These are phyloP conservation scores for Psilocybe mexicana DNA, from an alignment of 1,284 basidiomycete genomes.

Conservation along the genomic window DNA sequence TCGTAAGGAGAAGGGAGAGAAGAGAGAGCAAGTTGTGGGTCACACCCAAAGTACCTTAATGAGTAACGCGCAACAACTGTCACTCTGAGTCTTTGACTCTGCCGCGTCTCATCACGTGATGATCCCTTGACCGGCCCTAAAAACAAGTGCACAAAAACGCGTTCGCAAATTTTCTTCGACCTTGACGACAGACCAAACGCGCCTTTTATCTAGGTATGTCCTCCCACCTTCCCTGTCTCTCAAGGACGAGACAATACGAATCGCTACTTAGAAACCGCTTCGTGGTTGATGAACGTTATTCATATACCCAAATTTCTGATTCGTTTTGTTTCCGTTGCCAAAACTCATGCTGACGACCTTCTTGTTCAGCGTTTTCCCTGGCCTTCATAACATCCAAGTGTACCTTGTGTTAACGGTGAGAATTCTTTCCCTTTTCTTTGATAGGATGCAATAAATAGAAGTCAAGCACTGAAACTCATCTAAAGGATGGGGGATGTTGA, in stretches of 20 bases:
- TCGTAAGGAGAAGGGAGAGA: slow-evolving; percentile 20
- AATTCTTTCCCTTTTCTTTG: slow-evolving; percentile 22
- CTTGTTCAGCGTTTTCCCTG: slow-evolving; percentile 7
- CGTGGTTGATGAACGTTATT: slow-evolving; percentile 61
- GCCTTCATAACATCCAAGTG: slow-evolving; percentile 2
- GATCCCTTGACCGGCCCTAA: slow-evolving; percentile 40
- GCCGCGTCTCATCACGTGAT: slow-evolving; percentile 14
- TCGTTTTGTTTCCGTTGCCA: slow-evolving; percentile 22
- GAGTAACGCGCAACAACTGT: slow-evolving; percentile 1
- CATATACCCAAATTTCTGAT: slow-evolving; percentile 91
- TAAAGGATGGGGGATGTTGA: slow-evolving; percentile 72
- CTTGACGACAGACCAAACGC: slow-evolving; percentile 21
- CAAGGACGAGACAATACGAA: slow-evolving; percentile 70
- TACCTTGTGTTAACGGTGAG: slow-evolving; percentile 36
- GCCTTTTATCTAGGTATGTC: slow-evolving; percentile 34
- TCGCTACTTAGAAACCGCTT: slow-evolving; percentile 79
- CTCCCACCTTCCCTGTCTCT: slow-evolving; percentile 19
- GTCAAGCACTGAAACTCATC: slow-evolving; percentile 83
- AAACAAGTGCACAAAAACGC: slow-evolving; percentile 23
- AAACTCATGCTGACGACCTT: slow-evolving; percentile 5
- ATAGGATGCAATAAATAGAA: slow-evolving; percentile 76
- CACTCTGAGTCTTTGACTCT: slow-evolving; percentile 4
- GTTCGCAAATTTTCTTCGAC: slow-evolving; percentile 6
- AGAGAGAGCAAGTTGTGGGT: neutral
- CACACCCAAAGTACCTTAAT: slow-evolving; percentile 16